Percentiles rank a stretch among this genome's conserved stretches.
Conservation (phyloP, 2,329 filamentous ascomycete species). For the Hymenoscyphus occultus region DNA sequence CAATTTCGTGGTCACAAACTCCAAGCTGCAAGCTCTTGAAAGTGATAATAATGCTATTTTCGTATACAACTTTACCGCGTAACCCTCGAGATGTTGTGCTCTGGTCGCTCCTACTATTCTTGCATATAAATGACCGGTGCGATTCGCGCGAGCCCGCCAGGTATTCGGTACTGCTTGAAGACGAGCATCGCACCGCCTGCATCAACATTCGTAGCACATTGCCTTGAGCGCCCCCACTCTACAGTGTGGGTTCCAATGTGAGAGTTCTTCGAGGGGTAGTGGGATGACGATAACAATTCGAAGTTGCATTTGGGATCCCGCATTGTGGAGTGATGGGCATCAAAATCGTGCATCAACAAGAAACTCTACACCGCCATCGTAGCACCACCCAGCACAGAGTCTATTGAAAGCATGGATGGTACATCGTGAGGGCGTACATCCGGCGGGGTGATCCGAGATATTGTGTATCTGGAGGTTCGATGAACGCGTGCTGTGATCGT, state of each 20-base stretch:
- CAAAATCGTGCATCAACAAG: neutral
- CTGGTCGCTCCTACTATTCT: no score
- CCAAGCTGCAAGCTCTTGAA: no score
- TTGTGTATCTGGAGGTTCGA: neutral
- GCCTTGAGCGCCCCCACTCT: neutral
- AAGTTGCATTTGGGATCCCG: neutral
- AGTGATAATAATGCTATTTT: no score
- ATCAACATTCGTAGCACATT: neutral
- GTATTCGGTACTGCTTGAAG: no score
- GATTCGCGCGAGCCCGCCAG: no score
- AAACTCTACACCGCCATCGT: neutral
- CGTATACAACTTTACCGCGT: no score
- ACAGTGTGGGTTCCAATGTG: neutral
- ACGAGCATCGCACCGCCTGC: no score
- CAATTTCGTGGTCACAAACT: no score
- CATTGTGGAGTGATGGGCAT: neutral
- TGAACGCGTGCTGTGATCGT: neutral
- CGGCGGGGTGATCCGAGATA: neutral
- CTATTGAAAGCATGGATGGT: neutral
- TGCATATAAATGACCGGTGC: no score
- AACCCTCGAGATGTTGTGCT: no score
- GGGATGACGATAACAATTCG: neutral
- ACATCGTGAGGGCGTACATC: no score
- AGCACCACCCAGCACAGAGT: neutral
- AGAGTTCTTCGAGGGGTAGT: neutral